These are phyloP conservation scores for Gliomastix tumulicola DNA, from an alignment of 2,329 filamentous ascomycete species.

Conservation along the genomic window DNA sequence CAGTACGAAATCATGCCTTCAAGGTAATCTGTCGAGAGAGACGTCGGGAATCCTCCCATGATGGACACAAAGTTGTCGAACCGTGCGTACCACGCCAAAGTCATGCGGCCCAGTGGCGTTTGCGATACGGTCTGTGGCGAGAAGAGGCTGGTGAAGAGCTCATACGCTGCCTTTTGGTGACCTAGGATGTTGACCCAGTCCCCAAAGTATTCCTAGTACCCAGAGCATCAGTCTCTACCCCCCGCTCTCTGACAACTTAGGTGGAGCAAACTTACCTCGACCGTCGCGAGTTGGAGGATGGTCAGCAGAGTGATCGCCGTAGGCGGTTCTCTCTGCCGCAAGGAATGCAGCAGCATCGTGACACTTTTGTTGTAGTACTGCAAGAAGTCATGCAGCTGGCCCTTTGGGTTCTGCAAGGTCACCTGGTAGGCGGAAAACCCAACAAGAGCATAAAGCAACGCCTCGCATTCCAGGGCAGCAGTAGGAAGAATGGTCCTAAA, in stretches of 20 bases:
- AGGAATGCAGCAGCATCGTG: conserved; percentile 61
- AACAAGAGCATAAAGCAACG: conserved; percentile 78
- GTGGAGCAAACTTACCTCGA: conserved; percentile 59
- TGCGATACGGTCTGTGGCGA: conserved; percentile 68
- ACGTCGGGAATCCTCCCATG: conserved; percentile 70
- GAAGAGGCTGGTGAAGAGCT: conserved; percentile 72
- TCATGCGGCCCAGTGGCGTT: conserved; percentile 62
- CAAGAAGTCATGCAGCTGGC: conserved; percentile 74
- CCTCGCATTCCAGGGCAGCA: conserved; percentile 66
- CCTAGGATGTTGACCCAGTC: conserved; percentile 93
- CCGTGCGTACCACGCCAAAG: conserved; percentile 82
- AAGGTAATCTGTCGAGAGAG: conserved; percentile 75
- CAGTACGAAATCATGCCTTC: conserved; percentile 56
- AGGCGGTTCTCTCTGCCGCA: conserved; percentile 65
- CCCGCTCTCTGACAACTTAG: too few relatives aligned
- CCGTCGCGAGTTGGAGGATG: conserved; percentile 84
- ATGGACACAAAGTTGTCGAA: conserved; percentile 83
- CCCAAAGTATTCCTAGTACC: conserved; percentile 74
- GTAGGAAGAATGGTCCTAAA: conserved; percentile 65
- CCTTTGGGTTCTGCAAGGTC: conserved; percentile 62
- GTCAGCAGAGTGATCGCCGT: conserved; percentile 73
- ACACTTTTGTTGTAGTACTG: conserved; percentile 89
- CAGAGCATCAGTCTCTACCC: too few relatives aligned
- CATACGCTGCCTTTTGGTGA: conserved; percentile 83
- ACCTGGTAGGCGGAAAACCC: conserved; percentile 86